A percentile compares a stretch with the other conserved stretches of the same genome.
Evolutionary conservation across 176 grass and related monocot genomes (phyloP).

Genomic region (Paspalum vaginatum): DNA sequence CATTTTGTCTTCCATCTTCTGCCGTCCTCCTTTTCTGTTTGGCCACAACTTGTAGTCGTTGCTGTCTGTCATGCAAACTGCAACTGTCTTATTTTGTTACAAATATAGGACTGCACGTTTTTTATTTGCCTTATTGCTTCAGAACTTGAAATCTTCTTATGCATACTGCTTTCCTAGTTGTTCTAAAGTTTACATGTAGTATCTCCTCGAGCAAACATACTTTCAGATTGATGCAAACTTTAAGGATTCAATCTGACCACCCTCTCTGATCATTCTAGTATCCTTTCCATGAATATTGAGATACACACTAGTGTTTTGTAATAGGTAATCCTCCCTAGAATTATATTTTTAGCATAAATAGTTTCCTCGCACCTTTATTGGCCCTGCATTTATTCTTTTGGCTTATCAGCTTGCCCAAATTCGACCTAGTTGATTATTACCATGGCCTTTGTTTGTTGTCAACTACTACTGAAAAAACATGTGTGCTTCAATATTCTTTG

Average conservation of each 20-base stretch:
- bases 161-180: neutral
- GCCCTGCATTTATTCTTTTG: conserved; percentile 4
- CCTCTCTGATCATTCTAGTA: neutral
- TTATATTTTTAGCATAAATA: neutral
- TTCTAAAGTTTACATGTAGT: neutral
- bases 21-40: neutral
- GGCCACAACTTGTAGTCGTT: neutral
- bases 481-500: neutral
- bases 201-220: too few relatives aligned
- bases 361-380: neutral
- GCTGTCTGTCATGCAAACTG: neutral
- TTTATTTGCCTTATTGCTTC: neutral
- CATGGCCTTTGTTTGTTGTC: neutral
- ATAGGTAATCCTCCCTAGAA: neutral
- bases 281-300: conserved; percentile 4
- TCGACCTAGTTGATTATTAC: neutral
- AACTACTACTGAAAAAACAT: neutral
- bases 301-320: neutral
- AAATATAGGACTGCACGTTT: neutral
- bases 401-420: neutral
- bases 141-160: neutral
- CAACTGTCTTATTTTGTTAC: neutral
- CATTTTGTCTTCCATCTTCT: neutral
- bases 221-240: neutral
- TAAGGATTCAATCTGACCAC: neutral